A percentile compares a stretch with the other conserved stretches of the same genome.
These are phyloP conservation scores for Urtica urens DNA, from an alignment of 306 rosid genomes.

Conservation along the genomic window DNA sequence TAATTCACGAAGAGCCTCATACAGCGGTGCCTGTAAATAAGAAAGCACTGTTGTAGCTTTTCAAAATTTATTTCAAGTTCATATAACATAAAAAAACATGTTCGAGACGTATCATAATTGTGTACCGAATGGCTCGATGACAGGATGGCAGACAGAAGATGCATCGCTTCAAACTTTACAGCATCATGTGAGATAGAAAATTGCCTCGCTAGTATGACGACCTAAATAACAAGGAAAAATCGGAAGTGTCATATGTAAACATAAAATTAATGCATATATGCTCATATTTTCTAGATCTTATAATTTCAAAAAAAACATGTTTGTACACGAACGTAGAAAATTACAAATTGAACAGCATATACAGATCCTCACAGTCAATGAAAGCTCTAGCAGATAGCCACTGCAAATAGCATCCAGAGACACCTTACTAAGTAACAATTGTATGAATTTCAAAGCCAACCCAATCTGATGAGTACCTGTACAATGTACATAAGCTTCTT, in stretches of 20 bases:
- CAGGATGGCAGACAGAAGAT: slow-evolving; percentile 49
- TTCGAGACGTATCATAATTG: slow-evolving; percentile 11
- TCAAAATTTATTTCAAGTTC: neutral
- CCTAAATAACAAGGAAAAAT: slow-evolving; percentile 30
- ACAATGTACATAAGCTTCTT: slow-evolving; percentile 20
- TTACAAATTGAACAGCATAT: neutral
- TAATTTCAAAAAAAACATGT: neutral
- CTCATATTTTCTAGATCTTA: no score
- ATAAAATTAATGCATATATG: neutral
- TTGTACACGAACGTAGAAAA: neutral
- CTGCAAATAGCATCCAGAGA: slow-evolving; percentile 32
- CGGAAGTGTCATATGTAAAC: neutral
- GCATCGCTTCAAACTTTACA: slow-evolving; percentile 73
- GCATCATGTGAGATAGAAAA: slow-evolving; percentile 68
- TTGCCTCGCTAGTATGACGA: slow-evolving; percentile 49
- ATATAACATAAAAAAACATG: neutral
- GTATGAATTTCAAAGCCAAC: slow-evolving; percentile 49
- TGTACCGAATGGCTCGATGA: slow-evolving; percentile 53
- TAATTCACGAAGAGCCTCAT: slow-evolving; percentile 34
- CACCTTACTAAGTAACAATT: slow-evolving; percentile 43
- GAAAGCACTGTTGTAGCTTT: neutral
- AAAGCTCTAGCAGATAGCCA: slow-evolving; percentile 41
- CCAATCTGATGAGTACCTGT: slow-evolving; percentile 67
- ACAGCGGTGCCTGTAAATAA: slow-evolving; percentile 42
- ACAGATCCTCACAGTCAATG: slow-evolving; percentile 56